These are phyloP conservation scores for Corymbia calophylla DNA, from an alignment of 441 rosid species.

Conservation along the genomic window DNA sequence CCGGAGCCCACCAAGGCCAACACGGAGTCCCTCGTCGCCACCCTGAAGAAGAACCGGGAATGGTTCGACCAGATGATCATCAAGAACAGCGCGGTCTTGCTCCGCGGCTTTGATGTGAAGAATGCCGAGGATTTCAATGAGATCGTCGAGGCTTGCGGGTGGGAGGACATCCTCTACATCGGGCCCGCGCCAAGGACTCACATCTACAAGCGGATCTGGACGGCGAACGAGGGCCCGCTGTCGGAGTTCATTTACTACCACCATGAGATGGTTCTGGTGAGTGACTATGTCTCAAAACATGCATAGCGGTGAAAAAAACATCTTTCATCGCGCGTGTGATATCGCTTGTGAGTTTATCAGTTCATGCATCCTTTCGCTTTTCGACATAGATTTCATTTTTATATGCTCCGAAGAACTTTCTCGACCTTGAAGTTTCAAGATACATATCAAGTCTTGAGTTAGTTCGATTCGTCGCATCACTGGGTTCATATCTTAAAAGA, in stretches of 20 bases:
- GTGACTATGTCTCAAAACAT: background rate
- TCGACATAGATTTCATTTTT: background rate
- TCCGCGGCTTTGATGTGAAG: slow-evolving; percentile 45
- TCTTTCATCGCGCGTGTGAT: background rate
- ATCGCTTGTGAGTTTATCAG: background rate
- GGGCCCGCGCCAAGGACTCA: slow-evolving; percentile 60
- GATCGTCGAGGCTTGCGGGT: slow-evolving; percentile 40
- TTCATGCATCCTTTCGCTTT: background rate
- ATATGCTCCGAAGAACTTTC: background rate
- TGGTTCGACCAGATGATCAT: slow-evolving; percentile 56
- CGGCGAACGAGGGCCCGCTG: slow-evolving; percentile 69
- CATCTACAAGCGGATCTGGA: slow-evolving; percentile 51
- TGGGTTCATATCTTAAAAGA: background rate
- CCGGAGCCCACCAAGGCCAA: slow-evolving; percentile 7
- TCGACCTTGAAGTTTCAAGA: background rate
- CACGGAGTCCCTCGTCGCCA: slow-evolving; percentile 24
- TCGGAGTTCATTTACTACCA: slow-evolving; percentile 63
- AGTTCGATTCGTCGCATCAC: background rate
- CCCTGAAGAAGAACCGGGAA: slow-evolving; percentile 32
- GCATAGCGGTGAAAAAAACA: background rate
- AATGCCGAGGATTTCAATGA: slow-evolving; percentile 50
- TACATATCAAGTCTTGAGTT: background rate
- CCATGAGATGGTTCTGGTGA: slow-evolving; percentile 65
- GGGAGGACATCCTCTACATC: slow-evolving; percentile 52
- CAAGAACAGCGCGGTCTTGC: slow-evolving; percentile 53